Base-by-base conservation (phyloP, 257 asterid genomes). In the Eustoma russellianum region DNA sequence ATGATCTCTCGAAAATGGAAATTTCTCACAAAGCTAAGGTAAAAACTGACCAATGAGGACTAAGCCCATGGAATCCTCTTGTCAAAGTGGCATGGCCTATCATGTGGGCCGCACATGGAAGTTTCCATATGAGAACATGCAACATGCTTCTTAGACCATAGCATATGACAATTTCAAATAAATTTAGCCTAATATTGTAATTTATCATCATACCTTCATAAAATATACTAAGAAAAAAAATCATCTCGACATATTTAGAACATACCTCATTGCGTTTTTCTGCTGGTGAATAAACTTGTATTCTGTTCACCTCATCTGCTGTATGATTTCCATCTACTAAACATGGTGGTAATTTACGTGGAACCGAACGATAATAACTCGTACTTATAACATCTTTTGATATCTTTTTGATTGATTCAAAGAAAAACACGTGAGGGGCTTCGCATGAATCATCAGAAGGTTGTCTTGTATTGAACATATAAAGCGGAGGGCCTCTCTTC, bases 401-500 rank as follows among this genome's bases (percentile, higher is more conserved):
- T 0, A 33, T 35, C 52, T 19, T 63, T 7, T 52, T 44, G 0
- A 75, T 60, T 10, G 66, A 46, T 13, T 70, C 33, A 10, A 80
- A 67, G 72, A 74, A 81, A 66, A 86, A 83, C 6, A 67, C 67
- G 24, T 76, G 83, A 13, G 96, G 94, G 41, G 76, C 69, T 19
- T 70, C 70, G 16, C 94, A 80, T 0, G 88, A 59, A 52, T 80
- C 66, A 5, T 50, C 43, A 15, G 78, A 60, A 0, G 66, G 76
- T 55, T 52, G 7, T 46, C 96, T 72, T 5, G 94, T 83, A 55
- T 87, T 74, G 73, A 83, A 81, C 83, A 77, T 73, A 65, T 72
- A 86, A 59, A 33, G 70, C 1, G 88, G 92, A 1, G 53, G 75
- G 7, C 68, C 66, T 9, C 41, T 55, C 0, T 64, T 59, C 2